Base-by-base conservation (phyloP, 2,329 filamentous ascomycete species). In the Bimuria novae-zelandiae region DNA sequence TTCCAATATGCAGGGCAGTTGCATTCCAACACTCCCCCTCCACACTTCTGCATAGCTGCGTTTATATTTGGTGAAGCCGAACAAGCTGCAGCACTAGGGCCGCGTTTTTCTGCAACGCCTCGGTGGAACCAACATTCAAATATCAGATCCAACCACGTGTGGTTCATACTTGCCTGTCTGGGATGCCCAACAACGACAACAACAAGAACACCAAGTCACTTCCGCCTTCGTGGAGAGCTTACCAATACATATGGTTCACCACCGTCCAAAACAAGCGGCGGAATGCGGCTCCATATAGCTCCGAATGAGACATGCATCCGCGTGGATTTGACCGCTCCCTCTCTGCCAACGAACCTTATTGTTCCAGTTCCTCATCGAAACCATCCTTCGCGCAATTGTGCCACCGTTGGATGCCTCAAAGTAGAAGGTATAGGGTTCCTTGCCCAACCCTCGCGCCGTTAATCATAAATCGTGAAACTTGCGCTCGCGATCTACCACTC, bases 1-100 rank as follows among this genome's bases (percentile, higher is more conserved):
- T 47, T 14, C 27, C n/a, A 39, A 30, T 47, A 46, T 46, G 43
- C 43, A 46, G 43, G 43, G 43, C 32, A 36, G 10, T 36, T 46
- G 43, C 43, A 46, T n/a, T 46, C 43, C 43, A 46, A 36, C 43
- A 37, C 22, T 17, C 22, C 30, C 22, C 30, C 32, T 22, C 43
- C 43, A 19, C 32, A 46, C 22, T 25, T 27, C n/a, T n/a, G n/a
- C n/a, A n/a, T n/a, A n/a, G 25, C 40, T 12, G 17, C 19, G 21
- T n/a, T 39, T 25, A n/a, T 30, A 37, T 39, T 36, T 39, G 44
- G 22, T n/a, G 35, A 45, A 22, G 42, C 42, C 42, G 42, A 33
- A 12, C 29, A 14, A 45, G 3, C 19, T 35, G 42, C 42, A 45
- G 19, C 16, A 16, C 12, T 35, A n/a, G 16, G 19, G 37, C 22